Percentiles rank a stretch among this genome's conserved stretches.
Conservation (phyloP, 306 rosid genomes). For the Casuarina cunninghamiana region DNA sequence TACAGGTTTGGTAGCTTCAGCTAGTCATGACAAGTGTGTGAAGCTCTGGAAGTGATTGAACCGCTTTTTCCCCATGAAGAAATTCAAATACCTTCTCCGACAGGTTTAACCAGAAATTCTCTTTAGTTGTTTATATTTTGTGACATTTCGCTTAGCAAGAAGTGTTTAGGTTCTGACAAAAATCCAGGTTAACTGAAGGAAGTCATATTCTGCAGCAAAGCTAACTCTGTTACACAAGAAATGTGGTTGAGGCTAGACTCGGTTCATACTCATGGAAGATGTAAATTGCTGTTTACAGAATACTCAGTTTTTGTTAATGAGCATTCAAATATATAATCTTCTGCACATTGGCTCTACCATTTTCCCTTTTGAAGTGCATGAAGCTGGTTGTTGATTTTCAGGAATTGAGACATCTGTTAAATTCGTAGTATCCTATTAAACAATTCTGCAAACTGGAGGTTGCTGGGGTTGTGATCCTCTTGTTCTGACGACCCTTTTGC, state of each 20-base stretch:
- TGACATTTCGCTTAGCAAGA: conserved; percentile 5
- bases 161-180: conserved; percentile 23
- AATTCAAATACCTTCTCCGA: conserved; percentile 16
- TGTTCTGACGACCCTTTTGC: background rate
- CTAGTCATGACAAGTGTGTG: conserved; percentile 63
- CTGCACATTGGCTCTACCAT: background rate
- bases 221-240: background rate
- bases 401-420: background rate
- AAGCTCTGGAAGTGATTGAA: conserved; percentile 70
- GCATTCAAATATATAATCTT: background rate
- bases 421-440: background rate
- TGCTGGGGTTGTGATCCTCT: background rate
- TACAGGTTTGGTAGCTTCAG: conserved; percentile 67
- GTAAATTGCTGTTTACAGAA: conserved; percentile 5
- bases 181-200: conserved; percentile 29
- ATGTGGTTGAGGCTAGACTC: background rate
- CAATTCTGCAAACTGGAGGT: background rate
- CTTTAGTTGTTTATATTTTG: conserved; percentile 10
- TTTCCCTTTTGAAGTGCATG: background rate
- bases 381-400: background rate
- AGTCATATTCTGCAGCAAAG: conserved; percentile 1
- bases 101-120: background rate
- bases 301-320: conserved; percentile 2
- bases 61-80: background rate
- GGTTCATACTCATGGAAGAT: conserved; percentile 15